These are phyloP conservation scores for Candida adriatica DNA, from an alignment of 805 yeast species.

Conservation along the genomic window DNA sequence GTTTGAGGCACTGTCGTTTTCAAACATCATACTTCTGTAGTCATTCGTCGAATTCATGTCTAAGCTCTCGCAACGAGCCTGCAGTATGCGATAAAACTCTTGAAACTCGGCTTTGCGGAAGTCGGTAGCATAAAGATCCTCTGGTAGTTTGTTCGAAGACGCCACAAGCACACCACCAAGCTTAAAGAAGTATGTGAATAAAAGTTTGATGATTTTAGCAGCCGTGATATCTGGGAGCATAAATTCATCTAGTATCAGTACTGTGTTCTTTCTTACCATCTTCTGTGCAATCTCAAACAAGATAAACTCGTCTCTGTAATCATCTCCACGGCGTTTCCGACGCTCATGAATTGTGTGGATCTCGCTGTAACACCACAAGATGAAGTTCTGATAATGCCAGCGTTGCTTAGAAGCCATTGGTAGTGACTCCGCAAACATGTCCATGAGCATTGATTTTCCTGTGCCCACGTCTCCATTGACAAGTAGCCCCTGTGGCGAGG, in stretches of 20 bases:
- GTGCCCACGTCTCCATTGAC: conserved; percentile 66
- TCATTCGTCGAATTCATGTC: conserved; percentile 58
- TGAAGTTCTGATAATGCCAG: conserved; percentile 68
- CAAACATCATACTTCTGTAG: conserved; percentile 33
- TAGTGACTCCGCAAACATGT: conserved; percentile 57
- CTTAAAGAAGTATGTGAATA: conserved; percentile 64
- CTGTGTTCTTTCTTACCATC: conserved; percentile 49
- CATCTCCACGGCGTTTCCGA: conserved; percentile 20
- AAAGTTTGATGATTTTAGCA: conserved; percentile 57
- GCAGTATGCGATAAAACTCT: conserved; percentile 48
- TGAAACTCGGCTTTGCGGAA: conserved; percentile 54
- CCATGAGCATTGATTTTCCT: conserved; percentile 71
- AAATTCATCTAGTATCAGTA: conserved; percentile 64
- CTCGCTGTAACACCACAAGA: conserved; percentile 58
- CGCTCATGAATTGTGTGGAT: conserved; percentile 42
- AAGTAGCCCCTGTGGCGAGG: conserved; percentile 59
- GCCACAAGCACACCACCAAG: conserved; percentile 72
- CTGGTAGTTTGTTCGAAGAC: conserved; percentile 67
- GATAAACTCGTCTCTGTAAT: conserved; percentile 53
- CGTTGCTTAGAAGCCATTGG: conserved; percentile 60
- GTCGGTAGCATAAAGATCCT: conserved; percentile 60
- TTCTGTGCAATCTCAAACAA: conserved; percentile 61
- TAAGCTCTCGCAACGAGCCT: conserved; percentile 50
- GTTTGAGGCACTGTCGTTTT: conserved; percentile 20
- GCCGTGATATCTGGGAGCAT: conserved; percentile 73